A percentile compares a stretch with the other conserved stretches of the same genome.
phyloP scores from a whole-genome alignment of 129 eudicot genomes.

The Chrysanthemum seticuspe region DNA sequence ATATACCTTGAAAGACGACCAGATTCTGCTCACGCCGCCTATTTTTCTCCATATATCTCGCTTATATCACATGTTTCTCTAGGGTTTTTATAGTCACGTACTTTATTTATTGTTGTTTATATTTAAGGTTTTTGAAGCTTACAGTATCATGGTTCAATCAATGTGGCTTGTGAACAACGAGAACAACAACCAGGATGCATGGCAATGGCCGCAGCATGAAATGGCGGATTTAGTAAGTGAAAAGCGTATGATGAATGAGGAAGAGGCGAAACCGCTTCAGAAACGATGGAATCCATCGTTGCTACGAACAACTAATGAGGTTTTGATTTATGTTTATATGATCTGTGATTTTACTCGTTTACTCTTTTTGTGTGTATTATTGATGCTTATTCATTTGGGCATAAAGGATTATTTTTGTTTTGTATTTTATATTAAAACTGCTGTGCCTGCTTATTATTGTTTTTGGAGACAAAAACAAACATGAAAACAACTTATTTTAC shows the following conservation, averaged over 20 bases:
- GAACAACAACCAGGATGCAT: not conserved
- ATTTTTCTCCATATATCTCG: not conserved
- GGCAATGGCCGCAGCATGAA: not conserved
- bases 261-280: not conserved
- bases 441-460: not conserved
- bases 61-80: not conserved
- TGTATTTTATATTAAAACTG: not conserved
- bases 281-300: conserved; percentile 14
- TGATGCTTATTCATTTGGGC: no score
- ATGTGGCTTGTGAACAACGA: not conserved
- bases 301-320: conserved; percentile 3
- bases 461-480: not conserved
- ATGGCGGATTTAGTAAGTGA: not conserved
- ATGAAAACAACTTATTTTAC: not conserved
- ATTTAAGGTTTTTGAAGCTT: not conserved
- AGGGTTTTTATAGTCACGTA: not conserved
- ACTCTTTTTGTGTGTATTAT: not conserved
- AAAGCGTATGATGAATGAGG: conserved; percentile 13
- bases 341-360: not conserved
- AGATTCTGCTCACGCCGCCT: not conserved
- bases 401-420: not conserved
- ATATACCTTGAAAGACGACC: no score
- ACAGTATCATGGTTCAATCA: conserved; percentile 10
- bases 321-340: not conserved
- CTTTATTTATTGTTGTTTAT: not conserved